Evolutionary conservation across 1,284 basidiomycete genomes (phyloP).

Genomic region (Apiotrichum sp.): DNA sequence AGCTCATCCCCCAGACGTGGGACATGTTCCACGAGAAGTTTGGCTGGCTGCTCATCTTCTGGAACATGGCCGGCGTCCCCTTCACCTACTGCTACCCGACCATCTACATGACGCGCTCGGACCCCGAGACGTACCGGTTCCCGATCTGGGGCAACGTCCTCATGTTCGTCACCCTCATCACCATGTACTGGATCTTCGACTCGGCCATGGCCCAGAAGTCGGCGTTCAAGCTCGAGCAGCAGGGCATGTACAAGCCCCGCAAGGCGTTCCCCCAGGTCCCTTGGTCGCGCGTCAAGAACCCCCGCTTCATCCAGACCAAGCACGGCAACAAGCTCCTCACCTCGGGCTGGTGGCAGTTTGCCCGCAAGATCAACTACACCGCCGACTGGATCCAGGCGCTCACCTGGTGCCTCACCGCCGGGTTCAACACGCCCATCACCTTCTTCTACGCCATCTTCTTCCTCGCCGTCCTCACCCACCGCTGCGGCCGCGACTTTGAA

Average conservation of each 20-base stretch:
- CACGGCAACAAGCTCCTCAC: conserved; percentile 63
- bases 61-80: conserved; percentile 87
- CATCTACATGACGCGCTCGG: conserved; percentile 95
- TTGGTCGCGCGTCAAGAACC: conserved; percentile 76
- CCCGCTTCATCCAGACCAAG: conserved; percentile 84
- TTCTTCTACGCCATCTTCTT: conserved; percentile 96
- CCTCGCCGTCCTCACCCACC: conserved; percentile 78
- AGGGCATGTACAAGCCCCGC: conserved; percentile 77
- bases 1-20: conserved; percentile 99
- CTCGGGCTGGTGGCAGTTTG: conserved; percentile 60
- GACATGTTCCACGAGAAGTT: conserved; percentile 97
- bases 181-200: conserved; percentile 87
- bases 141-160: conserved; percentile 52
- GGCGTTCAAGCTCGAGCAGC: conserved; percentile 93
- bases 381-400: conserved; percentile 61
- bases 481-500: conserved; percentile 85
- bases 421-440: conserved; percentile 76
- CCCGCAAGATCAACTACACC: conserved; percentile 59
- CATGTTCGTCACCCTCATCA: conserved; percentile 58
- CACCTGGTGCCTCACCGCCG: conserved; percentile 84
- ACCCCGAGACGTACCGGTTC: conserved; percentile 81
- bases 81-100: conserved; percentile 91
- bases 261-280: conserved; percentile 93
- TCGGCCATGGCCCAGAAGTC: conserved; percentile 95
- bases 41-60: conserved; percentile 94